Evolutionary conservation across 2,329 filamentous ascomycete species (phyloP), one percentile per base, ranked within the genome.

Genomic region (Karstenula rhodostoma): DNA sequence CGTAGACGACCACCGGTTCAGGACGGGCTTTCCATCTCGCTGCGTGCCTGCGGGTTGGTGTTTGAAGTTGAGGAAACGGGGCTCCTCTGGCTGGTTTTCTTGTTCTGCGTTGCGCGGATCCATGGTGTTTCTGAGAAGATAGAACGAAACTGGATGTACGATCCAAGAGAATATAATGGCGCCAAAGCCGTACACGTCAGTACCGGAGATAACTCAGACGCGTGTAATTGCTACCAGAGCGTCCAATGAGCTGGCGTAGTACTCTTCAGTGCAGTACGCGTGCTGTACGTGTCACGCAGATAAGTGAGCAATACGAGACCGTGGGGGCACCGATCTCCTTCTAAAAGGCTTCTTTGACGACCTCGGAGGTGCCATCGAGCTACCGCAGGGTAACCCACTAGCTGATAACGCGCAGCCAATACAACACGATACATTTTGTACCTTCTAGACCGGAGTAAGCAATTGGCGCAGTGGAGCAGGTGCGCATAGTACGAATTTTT

Each of bases 1-100:
- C 47, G 87, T 89, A 19, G 92, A 87, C 4, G 93, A 97, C 86
- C 92, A 96, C 62, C 91, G 88, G 80, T 98, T 98, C 66, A 98
- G 82, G 22, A 84, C 84, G n/a, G 82, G 84, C 65, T 85, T 84
- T 55, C 87, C 88, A 77, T 89, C 83, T 57, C 79, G 74, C 57
- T 80, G 82, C 59, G 80, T 83, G 68, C 77, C 83, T 63, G 82
- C 82, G 62, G 81, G 83, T 22, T 85, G 81, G 68, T 84, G 82
- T 54, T 83, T 82, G 69, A 89, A 89, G 63, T 83, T 78, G 63
- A 89, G 81, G 67, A 86, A 89, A 51, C 77, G 75, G 7, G 77
- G 75, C 62, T 78, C 75, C 61, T 78, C 77, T 17, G 75, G 73
- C 62, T 78, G 62, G 12, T 63, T 63, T 59, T 78, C 71, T 63